Evolutionary conservation across 1,139 yeast species (phyloP), one percentile per base, ranked within the genome.

Genomic region (Hyphopichia burtonii): DNA sequence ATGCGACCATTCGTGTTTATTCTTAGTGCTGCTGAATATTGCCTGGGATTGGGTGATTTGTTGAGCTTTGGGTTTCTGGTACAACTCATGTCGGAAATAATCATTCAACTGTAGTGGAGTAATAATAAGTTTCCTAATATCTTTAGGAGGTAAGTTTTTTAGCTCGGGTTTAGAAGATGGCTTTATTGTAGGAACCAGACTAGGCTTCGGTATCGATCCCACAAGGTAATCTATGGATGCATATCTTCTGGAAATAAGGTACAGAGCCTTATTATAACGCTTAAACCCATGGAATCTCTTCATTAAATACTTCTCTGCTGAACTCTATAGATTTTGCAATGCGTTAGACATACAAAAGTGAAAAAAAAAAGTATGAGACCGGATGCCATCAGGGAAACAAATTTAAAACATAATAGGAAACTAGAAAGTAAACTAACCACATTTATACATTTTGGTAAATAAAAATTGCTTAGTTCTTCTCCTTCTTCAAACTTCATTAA

Each of bases 1-100:
- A 18, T 76, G 65, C 10, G 85, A 74, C 89, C 90, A 84, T 48
- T 83, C 86, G 36, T 79, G 64, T 15, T 59, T 55, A 4, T 76
- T 68, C 19, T 64, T 63, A 2, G 79, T 65, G 1, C 58, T 54
- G 43, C 74, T 71, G 55, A 82, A 79, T 47, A 82, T 71, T 6
- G 44, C 43, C 39, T 59, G 65, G 8, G 59, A 41, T 19, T 44
- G 34, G n/a, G 48, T 18, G 14, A 48, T 32, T 30, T 53, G 52
- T 6, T 31, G 22, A 4, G 30, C 15, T 3, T 36, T 28, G 11
- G 36, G 36, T 1, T 28, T 4, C 1, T 40, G 37, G 41, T 53
- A 56, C 8, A 47, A 51, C 6, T 42, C 45, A 33, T 47, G 47
- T 17, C 64, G 49, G 47, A 65, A 68, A 19, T 47, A 42, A 9